These are phyloP conservation scores for Penicillium sp. DNA, from an alignment of 2,329 filamentous ascomycete genomes.

Conservation along the genomic window DNA sequence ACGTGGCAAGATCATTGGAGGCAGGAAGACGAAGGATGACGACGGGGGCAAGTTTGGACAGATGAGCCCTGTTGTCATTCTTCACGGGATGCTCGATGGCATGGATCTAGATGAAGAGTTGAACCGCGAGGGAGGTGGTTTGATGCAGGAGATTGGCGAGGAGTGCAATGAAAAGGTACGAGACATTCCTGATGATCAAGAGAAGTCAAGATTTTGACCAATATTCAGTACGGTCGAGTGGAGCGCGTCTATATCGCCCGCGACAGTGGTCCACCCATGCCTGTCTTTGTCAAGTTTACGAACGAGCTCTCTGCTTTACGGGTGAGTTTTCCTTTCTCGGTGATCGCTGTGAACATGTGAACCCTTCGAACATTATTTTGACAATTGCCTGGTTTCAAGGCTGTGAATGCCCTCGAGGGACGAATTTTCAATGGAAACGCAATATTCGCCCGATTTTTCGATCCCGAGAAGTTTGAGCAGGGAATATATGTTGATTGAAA, in stretches of 20 bases:
- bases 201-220: not conserved
- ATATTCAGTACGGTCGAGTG: constrained; percentile 66
- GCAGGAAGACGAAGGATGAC: constrained; percentile 52
- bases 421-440: constrained; percentile 81
- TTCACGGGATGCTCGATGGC: constrained; percentile 78
- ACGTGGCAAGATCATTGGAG: constrained; percentile 75
- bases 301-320: constrained; percentile 76
- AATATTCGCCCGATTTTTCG: constrained; percentile 77
- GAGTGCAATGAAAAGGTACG: constrained; percentile 75
- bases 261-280: constrained; percentile 46
- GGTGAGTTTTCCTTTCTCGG: constrained; percentile 47
- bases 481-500: constrained; percentile 47
- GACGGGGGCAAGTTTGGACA: constrained; percentile 57
- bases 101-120: constrained; percentile 78
- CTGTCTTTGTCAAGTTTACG: constrained; percentile 92
- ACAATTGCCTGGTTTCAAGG: constrained; percentile 45
- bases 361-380: not conserved
- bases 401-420: constrained; percentile 83
- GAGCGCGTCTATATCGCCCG: constrained; percentile 72
- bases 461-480: constrained; percentile 72
- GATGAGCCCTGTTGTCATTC: constrained; percentile 76
- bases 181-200: too few relatives aligned
- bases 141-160: constrained; percentile 93
- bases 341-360: too few relatives aligned
- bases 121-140: constrained; percentile 52